A percentile compares a stretch with the other conserved stretches of the same genome.
These are phyloP conservation scores for Microthlaspi erraticum DNA, from an alignment of 345 rosid species.

Conservation along the genomic window DNA sequence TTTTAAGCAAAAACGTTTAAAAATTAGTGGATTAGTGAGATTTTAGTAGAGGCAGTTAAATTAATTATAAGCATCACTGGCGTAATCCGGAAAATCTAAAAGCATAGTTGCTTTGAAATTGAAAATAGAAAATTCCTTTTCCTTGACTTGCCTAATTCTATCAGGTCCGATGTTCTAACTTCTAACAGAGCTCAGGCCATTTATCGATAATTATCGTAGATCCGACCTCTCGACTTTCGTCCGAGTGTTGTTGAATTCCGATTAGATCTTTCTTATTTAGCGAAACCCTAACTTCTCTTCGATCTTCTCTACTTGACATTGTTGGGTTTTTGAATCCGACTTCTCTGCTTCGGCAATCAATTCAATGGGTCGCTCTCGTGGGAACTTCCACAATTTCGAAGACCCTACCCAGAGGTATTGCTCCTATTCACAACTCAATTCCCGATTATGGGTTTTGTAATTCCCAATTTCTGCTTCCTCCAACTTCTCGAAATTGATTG, in stretches of 20 bases:
- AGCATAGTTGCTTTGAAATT: background rate
- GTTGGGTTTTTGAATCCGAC: background rate
- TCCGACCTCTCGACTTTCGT: constrained; percentile 8
- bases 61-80: no score
- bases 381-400: constrained; percentile 87
- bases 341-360: background rate
- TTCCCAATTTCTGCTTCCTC: background rate
- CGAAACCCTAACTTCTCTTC: constrained; percentile 22
- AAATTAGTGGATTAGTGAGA: no score
- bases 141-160: constrained; percentile 6
- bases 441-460: constrained; percentile 1
- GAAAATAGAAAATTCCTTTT: background rate
- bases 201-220: constrained; percentile 1
- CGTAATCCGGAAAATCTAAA: constrained; percentile 17
- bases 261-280: constrained; percentile 12
- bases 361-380: constrained; percentile 95
- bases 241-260: constrained; percentile 11
- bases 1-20: no score
- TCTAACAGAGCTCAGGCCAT: constrained; percentile 15
- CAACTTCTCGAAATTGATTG: constrained; percentile 6
- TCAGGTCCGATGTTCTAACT: constrained; percentile 25
- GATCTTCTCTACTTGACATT: constrained; percentile 8
- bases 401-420: constrained; percentile 91
- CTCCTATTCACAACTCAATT: background rate
- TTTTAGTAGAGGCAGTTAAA: no score